Conservation (phyloP, 805 yeast genomes). For the Yarrowia hollandica region DNA sequence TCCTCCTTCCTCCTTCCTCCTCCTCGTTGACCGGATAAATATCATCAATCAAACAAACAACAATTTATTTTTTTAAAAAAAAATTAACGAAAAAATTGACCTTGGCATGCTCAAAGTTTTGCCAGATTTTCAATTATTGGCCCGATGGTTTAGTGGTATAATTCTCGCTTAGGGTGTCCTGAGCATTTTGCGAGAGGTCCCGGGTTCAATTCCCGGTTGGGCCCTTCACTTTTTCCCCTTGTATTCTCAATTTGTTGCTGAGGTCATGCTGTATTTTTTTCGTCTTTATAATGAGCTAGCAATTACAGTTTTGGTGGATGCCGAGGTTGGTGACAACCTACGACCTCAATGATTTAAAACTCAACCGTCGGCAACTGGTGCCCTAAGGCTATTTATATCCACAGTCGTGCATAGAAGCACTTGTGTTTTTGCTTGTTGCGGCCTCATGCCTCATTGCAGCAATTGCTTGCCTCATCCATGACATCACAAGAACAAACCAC, state of each 20-base stretch:
- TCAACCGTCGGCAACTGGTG: too few species aligned
- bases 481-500: background rate
- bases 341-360: too few species aligned
- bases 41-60: too few species aligned
- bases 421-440: too few species aligned
- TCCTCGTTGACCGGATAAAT: too few species aligned
- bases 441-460: background rate
- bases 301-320: too few species aligned
- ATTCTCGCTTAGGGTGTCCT: conserved; percentile 26
- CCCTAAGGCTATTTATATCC: too few species aligned
- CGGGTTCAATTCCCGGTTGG: conserved; percentile 24
- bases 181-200: conserved; percentile 26
- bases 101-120: background rate
- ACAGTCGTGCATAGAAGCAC: too few species aligned
- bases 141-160: conserved; percentile 26
- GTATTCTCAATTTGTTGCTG: background rate
- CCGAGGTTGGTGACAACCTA: too few species aligned
- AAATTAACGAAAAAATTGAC: too few species aligned
- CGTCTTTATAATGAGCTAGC: background rate
- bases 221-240: background rate
- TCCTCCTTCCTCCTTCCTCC: too few species aligned
- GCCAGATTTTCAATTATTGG: background rate
- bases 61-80: too few species aligned
- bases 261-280: background rate
- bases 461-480: background rate